Evolutionary conservation across 495 filamentous ascomycete species (phyloP).

Genomic region (Tuber borchii): DNA sequence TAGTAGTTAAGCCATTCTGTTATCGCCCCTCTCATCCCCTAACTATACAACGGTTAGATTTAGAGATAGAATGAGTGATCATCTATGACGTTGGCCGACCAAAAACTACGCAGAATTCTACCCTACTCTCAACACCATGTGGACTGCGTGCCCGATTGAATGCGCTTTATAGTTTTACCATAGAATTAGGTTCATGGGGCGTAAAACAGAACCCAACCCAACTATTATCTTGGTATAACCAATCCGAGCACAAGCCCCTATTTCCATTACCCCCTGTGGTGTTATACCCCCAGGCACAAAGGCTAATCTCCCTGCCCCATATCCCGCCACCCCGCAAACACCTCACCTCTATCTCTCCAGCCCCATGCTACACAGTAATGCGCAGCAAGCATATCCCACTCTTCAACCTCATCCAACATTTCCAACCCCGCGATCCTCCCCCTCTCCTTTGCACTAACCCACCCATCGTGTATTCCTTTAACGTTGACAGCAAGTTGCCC

Average conservation of each 20-base stretch:
- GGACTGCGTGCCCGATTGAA: neutral
- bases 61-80: neutral
- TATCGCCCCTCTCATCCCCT: too few relatives aligned
- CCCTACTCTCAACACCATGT: neutral
- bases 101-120: neutral
- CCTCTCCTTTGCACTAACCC: slow-evolving; percentile 67
- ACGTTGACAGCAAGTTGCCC: slow-evolving; percentile 61
- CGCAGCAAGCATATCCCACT: slow-evolving; percentile 77
- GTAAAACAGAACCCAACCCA: neutral
- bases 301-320: neutral
- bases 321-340: slow-evolving; percentile 42
- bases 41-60: too few relatives aligned
- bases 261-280: neutral
- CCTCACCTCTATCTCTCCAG: slow-evolving; percentile 51
- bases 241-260: neutral
- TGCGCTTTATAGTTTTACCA: neutral
- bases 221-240: neutral
- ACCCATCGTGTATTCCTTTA: slow-evolving; percentile 65
- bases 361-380: slow-evolving; percentile 93
- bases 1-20: too few relatives aligned
- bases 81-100: neutral
- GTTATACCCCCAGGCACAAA: neutral
- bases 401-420: slow-evolving; percentile 91
- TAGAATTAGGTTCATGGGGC: neutral
- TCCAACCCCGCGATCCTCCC: slow-evolving; percentile 71